A percentile compares a stretch with the other conserved stretches of the same genome.
phyloP scores from a whole-genome alignment of 805 yeast genomes.

The Kazachstania africana region DNA sequence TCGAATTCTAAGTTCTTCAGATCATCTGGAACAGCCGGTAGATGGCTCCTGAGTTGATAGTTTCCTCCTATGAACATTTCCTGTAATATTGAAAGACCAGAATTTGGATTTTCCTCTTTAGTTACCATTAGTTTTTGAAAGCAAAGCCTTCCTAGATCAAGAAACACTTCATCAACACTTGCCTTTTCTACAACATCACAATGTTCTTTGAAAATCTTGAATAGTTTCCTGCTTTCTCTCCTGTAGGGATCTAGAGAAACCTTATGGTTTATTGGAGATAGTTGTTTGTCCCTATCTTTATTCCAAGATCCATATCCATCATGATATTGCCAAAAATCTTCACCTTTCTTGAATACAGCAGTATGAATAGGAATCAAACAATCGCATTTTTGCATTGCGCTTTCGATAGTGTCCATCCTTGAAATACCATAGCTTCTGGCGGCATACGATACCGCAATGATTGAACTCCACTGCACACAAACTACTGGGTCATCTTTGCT shows the following conservation, averaged over 20 bases:
- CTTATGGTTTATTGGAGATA: conserved; percentile 60
- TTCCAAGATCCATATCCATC: conserved; percentile 28
- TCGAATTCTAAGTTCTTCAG: conserved; percentile 11
- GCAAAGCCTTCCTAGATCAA: conserved; percentile 69
- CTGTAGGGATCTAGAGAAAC: conserved; percentile 88
- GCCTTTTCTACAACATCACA: conserved; percentile 81
- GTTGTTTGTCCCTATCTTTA: conserved; percentile 32
- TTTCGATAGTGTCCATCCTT: conserved; percentile 59
- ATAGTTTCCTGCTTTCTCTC: conserved; percentile 70
- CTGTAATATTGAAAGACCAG: neutral
- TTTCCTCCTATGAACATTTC: conserved; percentile 12
- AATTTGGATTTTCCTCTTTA: conserved; percentile 5
- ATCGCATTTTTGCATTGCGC: conserved; percentile 71
- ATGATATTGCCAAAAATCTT: conserved; percentile 67
- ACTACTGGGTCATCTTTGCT: conserved; percentile 71
- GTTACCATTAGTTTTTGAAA: conserved; percentile 28
- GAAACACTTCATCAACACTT: conserved; percentile 85
- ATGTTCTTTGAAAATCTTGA: conserved; percentile 46
- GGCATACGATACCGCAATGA: conserved; percentile 85
- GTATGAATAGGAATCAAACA: conserved; percentile 73
- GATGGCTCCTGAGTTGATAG: conserved; percentile 12
- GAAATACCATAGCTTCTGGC: conserved; percentile 77
- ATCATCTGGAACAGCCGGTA: conserved; percentile 18
- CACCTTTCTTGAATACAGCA: conserved; percentile 85
- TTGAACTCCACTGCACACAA: conserved; percentile 83